Conservation (phyloP, 805 yeast genomes). For the Danielia oregonensis region DNA sequence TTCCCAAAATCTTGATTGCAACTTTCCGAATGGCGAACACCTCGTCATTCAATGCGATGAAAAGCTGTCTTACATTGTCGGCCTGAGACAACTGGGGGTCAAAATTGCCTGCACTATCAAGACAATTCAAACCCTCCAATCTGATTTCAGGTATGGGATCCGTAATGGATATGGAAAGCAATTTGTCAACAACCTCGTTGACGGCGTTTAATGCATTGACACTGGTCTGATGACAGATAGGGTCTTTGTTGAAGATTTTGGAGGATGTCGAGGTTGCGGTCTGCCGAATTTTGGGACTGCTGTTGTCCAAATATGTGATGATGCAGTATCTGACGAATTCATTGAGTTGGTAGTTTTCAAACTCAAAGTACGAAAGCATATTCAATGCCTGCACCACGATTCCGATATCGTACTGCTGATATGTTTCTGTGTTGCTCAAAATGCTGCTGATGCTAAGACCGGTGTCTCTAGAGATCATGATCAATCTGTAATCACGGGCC, state of each 20-base stretch:
- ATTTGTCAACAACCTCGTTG: slow-evolving; percentile 75
- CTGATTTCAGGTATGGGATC: slow-evolving; percentile 88
- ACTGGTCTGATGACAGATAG: slow-evolving; percentile 81
- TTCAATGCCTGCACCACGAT: slow-evolving; percentile 74
- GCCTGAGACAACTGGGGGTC: slow-evolving; percentile 95
- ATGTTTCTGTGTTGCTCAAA: slow-evolving; percentile 26
- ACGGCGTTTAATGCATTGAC: slow-evolving; percentile 78
- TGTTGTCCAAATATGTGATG: slow-evolving; percentile 79
- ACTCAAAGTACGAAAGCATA: slow-evolving; percentile 71
- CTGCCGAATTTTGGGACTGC: slow-evolving; percentile 72
- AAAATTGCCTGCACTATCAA: slow-evolving; percentile 59
- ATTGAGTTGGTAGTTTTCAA: slow-evolving; percentile 70
- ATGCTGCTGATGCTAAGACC: slow-evolving; percentile 36
- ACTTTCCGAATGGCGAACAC: slow-evolving; percentile 76
- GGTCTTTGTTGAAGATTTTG: slow-evolving; percentile 68
- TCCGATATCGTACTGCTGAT: slow-evolving; percentile 34
- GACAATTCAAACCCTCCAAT: slow-evolving; percentile 66
- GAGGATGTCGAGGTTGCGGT: slow-evolving; percentile 84
- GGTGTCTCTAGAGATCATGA: slow-evolving; percentile 69
- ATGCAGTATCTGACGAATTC: slow-evolving; percentile 87
- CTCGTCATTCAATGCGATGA: slow-evolving; percentile 91
- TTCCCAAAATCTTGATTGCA: slow-evolving; percentile 75
- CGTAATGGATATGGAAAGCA: slow-evolving; percentile 78
- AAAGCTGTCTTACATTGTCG: slow-evolving; percentile 77
- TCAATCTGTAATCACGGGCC: slow-evolving; percentile 76